A percentile compares a stretch with the other conserved stretches of the same genome.
phyloP scores from a whole-genome alignment of 768 basidiomycete genomes.

The Chalciporus chontae region DNA sequence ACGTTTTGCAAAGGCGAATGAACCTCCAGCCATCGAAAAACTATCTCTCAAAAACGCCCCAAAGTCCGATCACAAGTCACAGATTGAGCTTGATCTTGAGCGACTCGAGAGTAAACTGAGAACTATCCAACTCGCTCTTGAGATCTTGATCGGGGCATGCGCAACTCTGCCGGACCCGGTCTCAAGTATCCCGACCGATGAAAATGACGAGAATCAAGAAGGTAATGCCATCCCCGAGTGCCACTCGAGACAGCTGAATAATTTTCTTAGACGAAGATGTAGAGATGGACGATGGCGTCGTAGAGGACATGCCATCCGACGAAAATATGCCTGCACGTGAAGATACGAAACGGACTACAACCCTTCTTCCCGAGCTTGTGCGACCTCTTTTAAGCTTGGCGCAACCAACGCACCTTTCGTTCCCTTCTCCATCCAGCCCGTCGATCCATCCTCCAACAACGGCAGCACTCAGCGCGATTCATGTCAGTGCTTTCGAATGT shows the following conservation, averaged over 20 bases:
- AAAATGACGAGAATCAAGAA: constrained; percentile 34
- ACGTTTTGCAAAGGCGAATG: constrained; percentile 36
- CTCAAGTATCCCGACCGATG: constrained; percentile 33
- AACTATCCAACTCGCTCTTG: constrained; percentile 78
- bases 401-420: constrained; percentile 77
- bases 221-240: constrained; percentile 19
- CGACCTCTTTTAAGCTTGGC: constrained; percentile 65
- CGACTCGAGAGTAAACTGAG: constrained; percentile 66
- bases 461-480: constrained; percentile 77
- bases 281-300: constrained; percentile 33
- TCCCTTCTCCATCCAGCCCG: constrained; percentile 63
- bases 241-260: constrained; percentile 25
- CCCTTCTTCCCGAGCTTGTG: constrained; percentile 58
- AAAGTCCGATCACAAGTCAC: constrained; percentile 72
- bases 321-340: constrained; percentile 14
- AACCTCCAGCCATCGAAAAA: constrained; percentile 49
- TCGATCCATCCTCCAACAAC: constrained; percentile 88
- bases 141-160: constrained; percentile 85
- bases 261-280: constrained; percentile 42
- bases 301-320: constrained; percentile 24
- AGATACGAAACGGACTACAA: constrained; percentile 28
- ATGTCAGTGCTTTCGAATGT: constrained; percentile 83
- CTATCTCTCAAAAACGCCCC: constrained; percentile 62
- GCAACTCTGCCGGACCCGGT: constrained; percentile 82
- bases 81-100: constrained; percentile 68